phyloP scores from a whole-genome alignment of 805 yeast species.

The Candida khao-thaluensis region DNA sequence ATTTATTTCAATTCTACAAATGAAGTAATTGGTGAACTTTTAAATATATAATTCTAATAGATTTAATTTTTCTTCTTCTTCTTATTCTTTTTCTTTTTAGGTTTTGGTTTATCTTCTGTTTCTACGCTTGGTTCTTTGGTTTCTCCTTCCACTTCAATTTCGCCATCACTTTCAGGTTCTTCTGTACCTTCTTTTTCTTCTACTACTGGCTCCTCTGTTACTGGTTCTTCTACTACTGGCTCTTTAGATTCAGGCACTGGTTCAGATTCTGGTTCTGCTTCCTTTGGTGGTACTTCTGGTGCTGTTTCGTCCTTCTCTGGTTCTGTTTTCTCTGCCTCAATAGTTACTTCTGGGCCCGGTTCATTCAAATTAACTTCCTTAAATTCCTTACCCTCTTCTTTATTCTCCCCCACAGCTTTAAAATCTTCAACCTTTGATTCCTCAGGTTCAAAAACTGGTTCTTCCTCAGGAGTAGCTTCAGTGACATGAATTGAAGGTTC shows the following conservation, averaged over 20 bases:
- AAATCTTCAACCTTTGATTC: conserved; percentile 14
- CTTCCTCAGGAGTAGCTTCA: conserved; percentile 6
- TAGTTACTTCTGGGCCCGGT: conserved; percentile 1
- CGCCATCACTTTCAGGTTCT: conserved; percentile 6
- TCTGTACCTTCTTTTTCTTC: conserved; percentile 14
- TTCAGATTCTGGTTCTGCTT: conserved; percentile 2
- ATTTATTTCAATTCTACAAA: conserved; percentile 3
- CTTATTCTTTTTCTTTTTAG: conserved; percentile 30
- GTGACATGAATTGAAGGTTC: conserved; percentile 7
- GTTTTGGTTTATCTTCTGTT: conserved; percentile 10
- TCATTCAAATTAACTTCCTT: conserved; percentile 10
- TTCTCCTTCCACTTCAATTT: background rate
- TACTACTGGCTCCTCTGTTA: conserved; percentile 4
- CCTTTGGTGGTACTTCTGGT: conserved; percentile 1
- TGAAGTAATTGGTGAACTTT: background rate
- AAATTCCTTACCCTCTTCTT: conserved; percentile 11
- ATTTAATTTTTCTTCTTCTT: conserved; percentile 20
- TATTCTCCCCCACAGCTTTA: conserved; percentile 9
- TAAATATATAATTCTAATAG: conserved; percentile 2
- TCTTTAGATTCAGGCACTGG: conserved; percentile 6
- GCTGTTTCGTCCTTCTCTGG: conserved; percentile 6
- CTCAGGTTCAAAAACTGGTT: conserved; percentile 5
- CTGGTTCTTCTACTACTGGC: too few relatives aligned
- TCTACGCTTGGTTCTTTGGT: background rate
- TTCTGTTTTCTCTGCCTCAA: background rate